phyloP scores from a whole-genome alignment of 345 rosid genomes.

The sweet orange (Citrus sinensis) region DVS_A1.0 CM039167.1:27999001-27999500 shows the following conservation, averaged over 20 bases:
- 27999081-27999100: constrained; percentile 8
- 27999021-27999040: constrained; percentile 38
- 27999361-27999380: not conserved
- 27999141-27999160: constrained; percentile 50
- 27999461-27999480: constrained; percentile 17
- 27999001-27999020: constrained; percentile 32
- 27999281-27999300: not conserved
- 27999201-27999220: constrained; percentile 34
- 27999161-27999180: constrained; percentile 52
- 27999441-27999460: constrained; percentile 22
- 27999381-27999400: too few relatives aligned
- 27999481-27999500: not conserved
- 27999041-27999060: constrained; percentile 22
- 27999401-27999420: not conserved
- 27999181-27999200: constrained; percentile 23
- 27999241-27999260: constrained; percentile 39
- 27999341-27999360: not conserved
- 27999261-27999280: constrained; percentile 22
- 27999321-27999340: not conserved
- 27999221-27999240: constrained; percentile 42
- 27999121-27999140: constrained; percentile 24
- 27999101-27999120: constrained; percentile 25
- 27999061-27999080: not conserved
- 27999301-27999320: not conserved
- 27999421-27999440: not conserved